These are phyloP conservation scores for Penicillium sp. DNA, from an alignment of 2,329 filamentous ascomycete genomes.

Conservation along the genomic window DNA sequence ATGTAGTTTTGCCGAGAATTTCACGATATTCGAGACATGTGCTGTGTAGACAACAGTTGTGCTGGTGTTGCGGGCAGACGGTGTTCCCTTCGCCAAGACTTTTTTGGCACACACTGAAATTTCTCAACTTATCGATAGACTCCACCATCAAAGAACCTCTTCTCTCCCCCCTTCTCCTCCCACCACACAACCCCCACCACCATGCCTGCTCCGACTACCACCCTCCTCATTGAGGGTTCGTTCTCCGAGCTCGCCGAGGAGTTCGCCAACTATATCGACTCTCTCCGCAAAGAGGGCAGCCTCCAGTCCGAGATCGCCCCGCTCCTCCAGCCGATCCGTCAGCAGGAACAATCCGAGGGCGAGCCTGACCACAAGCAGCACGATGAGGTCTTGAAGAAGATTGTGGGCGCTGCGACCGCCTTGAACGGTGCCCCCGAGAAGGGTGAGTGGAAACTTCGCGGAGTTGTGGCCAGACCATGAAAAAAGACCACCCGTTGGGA, in stretches of 20 bases:
- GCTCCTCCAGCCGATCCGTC: slow-evolving; percentile 62
- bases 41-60: too few relatives aligned
- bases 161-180: slow-evolving; percentile 23
- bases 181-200: slow-evolving; percentile 38
- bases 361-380: slow-evolving; percentile 64
- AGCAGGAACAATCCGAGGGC: slow-evolving; percentile 58
- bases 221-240: slow-evolving; percentile 80
- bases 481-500: slow-evolving; percentile 18
- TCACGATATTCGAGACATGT: too few relatives aligned
- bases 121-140: slow-evolving; percentile 44
- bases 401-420: slow-evolving; percentile 76
- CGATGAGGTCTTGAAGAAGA: slow-evolving; percentile 85
- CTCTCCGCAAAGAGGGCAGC: slow-evolving; percentile 69
- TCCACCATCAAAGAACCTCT: slow-evolving; percentile 39
- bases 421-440: slow-evolving; percentile 90
- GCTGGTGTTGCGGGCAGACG: slow-evolving; percentile 11
- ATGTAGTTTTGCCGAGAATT: not conserved
- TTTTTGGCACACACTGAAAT: slow-evolving; percentile 48
- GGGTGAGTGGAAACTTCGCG: slow-evolving; percentile 49
- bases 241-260: slow-evolving; percentile 93
- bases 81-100: slow-evolving; percentile 41
- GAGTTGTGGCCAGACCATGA: slow-evolving; percentile 13
- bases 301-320: slow-evolving; percentile 70
- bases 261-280: slow-evolving; percentile 91
- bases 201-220: slow-evolving; percentile 66